Percentiles rank a stretch among this genome's conserved stretches.
These are phyloP conservation scores for Polyplosphaeria fusca DNA, from an alignment of 495 filamentous ascomycete genomes.

Conservation along the genomic window DNA sequence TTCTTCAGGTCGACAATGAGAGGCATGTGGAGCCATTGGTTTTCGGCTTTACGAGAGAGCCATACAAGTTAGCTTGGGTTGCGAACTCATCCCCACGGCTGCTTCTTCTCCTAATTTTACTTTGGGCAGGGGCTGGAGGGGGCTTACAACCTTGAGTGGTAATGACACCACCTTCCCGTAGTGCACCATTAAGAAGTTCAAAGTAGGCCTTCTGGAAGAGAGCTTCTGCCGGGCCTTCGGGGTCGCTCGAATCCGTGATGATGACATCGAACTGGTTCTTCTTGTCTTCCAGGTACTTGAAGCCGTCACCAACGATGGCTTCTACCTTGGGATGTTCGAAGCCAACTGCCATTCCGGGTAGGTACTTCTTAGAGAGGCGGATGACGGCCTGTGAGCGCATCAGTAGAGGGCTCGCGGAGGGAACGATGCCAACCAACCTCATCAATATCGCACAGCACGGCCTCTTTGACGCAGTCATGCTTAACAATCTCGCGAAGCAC, in stretches of 20 bases:
- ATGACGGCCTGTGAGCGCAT: slow-evolving; percentile 90
- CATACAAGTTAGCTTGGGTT: slow-evolving; percentile 36
- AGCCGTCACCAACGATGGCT: slow-evolving; percentile 90
- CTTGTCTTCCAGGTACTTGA: slow-evolving; percentile 90
- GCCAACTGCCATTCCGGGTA: slow-evolving; percentile 88
- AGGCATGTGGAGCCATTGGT: slow-evolving; percentile 95
- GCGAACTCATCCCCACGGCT: no score
- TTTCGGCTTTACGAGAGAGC: slow-evolving; percentile 67
- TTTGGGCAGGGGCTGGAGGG: slow-evolving; percentile 55
- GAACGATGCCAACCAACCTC: slow-evolving; percentile 77
- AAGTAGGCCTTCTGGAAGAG: slow-evolving; percentile 99
- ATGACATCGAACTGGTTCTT: slow-evolving; percentile 98
- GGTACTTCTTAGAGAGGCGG: slow-evolving; percentile 96
- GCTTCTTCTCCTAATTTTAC: not conserved
- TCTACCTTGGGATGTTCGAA: slow-evolving; percentile 91
- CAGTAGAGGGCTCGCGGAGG: not conserved
- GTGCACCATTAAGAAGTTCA: slow-evolving; percentile 79
- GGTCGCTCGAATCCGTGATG: slow-evolving; percentile 97
- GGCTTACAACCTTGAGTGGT: slow-evolving; percentile 99
- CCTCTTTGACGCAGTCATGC: slow-evolving; percentile 87
- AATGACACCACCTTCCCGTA: slow-evolving; percentile 95
- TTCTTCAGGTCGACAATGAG: slow-evolving; percentile 91
- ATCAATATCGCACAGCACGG: slow-evolving; percentile 96
- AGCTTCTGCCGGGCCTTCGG: slow-evolving; percentile 90
- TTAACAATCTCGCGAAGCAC: slow-evolving; percentile 97